phyloP scores from a whole-genome alignment of 108 stramenopile species.

The Nitzschia inconspicua region DNA sequence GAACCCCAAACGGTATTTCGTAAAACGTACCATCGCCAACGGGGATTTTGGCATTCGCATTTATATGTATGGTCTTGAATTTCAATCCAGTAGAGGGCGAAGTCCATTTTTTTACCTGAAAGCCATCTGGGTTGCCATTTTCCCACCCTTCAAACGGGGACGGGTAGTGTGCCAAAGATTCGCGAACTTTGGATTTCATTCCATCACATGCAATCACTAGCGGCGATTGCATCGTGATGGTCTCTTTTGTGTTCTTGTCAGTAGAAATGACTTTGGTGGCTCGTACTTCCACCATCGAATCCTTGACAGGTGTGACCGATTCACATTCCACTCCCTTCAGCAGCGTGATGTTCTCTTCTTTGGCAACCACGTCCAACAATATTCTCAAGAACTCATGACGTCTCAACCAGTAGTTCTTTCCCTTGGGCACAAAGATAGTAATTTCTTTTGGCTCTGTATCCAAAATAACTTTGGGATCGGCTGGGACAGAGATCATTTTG shows the following conservation, averaged over 20 bases:
- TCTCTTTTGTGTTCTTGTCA: not conserved
- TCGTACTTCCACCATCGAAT: not conserved
- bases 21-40: constrained; percentile 12
- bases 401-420: constrained; percentile 37
- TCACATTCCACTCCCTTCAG: constrained; percentile 24
- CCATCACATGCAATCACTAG: constrained; percentile 73
- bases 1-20: constrained; percentile 4
- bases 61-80: constrained; percentile 65
- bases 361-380: constrained; percentile 27
- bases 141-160: constrained; percentile 5
- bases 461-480: constrained; percentile 28
- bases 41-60: constrained; percentile 17
- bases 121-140: constrained; percentile 25
- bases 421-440: not conserved
- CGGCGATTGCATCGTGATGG: not conserved
- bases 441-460: constrained; percentile 1
- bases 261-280: no score
- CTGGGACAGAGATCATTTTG: constrained; percentile 23
- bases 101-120: constrained; percentile 32
- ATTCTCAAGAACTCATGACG: constrained; percentile 41
- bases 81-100: constrained; percentile 42
- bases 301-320: constrained; percentile 7
- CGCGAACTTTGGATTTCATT: constrained; percentile 61
- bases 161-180: constrained; percentile 22
- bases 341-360: constrained; percentile 26